Percentiles rank a stretch among this genome's conserved stretches.
These are phyloP conservation scores for Pittosporum tobira DNA, from an alignment of 129 eudicot species.

Conservation along the genomic window DNA sequence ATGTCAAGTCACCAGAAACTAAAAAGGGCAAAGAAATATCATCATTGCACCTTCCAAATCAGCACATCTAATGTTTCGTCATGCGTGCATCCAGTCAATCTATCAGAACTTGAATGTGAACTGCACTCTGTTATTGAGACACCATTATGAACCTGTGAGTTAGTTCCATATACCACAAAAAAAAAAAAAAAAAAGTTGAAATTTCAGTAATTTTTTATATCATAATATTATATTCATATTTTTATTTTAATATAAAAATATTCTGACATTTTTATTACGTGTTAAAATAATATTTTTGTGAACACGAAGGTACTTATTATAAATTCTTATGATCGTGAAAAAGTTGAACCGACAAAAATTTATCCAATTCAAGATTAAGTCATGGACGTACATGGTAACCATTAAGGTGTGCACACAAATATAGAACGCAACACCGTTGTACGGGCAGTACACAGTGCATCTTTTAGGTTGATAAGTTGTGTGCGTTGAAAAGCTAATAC, in stretches of 20 bases:
- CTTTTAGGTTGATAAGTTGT: conserved; percentile 8
- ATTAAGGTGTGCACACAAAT: not conserved
- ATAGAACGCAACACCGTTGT: not conserved
- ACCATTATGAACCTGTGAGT: too few species aligned
- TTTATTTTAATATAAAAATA: too few species aligned
- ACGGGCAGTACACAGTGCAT: conserved; percentile 8
- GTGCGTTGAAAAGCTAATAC: not conserved
- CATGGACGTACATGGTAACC: not conserved
- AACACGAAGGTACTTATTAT: too few species aligned
- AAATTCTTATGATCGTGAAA: too few species aligned
- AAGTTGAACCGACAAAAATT: conserved; percentile 5
- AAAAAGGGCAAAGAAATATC: not conserved
- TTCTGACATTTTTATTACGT: too few species aligned
- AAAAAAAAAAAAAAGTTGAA: too few species aligned
- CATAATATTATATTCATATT: too few species aligned
- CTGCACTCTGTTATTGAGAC: too few species aligned
- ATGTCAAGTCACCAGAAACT: not conserved
- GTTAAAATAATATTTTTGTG: too few species aligned
- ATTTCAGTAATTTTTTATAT: too few species aligned
- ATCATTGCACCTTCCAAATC: not conserved
- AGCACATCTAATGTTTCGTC: not conserved
- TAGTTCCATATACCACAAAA: too few species aligned
- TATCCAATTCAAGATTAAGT: conserved; percentile 12
- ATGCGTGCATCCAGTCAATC: not conserved
- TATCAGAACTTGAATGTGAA: too few species aligned